Evolutionary conservation across 2,329 filamentous ascomycete genomes (phyloP).

Genomic region (Epichloe brachyelytri): DNA sequence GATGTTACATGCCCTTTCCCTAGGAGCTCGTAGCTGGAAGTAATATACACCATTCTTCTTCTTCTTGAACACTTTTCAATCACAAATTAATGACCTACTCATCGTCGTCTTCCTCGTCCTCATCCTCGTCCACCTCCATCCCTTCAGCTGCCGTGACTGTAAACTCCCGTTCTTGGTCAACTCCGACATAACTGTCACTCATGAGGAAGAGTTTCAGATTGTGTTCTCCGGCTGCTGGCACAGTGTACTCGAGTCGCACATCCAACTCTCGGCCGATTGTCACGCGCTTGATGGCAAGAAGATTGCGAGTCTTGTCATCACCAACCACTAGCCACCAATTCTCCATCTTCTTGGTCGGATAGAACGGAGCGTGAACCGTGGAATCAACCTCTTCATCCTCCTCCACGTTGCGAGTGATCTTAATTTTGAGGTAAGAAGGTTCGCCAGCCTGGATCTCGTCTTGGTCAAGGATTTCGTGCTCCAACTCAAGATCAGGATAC

Average conservation of each 20-base stretch:
- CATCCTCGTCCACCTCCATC: constrained; percentile 88
- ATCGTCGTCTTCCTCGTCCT: constrained; percentile 52
- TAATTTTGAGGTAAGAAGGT: constrained; percentile 70
- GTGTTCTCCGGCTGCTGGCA: constrained; percentile 73
- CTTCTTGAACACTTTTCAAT: no score
- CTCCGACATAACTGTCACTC: constrained; percentile 92
- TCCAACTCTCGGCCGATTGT: constrained; percentile 71
- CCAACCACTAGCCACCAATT: constrained; percentile 98
- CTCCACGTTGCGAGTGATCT: constrained; percentile 70
- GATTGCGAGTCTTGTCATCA: constrained; percentile 74
- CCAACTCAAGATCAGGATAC: constrained; percentile 88
- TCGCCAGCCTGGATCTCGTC: constrained; percentile 70
- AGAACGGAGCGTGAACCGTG: constrained; percentile 90
- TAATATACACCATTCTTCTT: neutral
- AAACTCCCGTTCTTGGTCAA: constrained; percentile 91
- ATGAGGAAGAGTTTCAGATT: constrained; percentile 87
- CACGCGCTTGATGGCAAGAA: constrained; percentile 89
- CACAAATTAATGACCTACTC: constrained; percentile 8
- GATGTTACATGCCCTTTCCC: neutral
- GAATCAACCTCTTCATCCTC: constrained; percentile 59
- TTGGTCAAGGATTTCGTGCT: constrained; percentile 72
- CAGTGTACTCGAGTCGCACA: constrained; percentile 74
- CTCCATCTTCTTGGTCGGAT: constrained; percentile 81
- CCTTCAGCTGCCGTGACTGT: constrained; percentile 76
- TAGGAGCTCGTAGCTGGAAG: neutral